These are phyloP conservation scores for Microthyrium microscopicum DNA, from an alignment of 2,329 filamentous ascomycete genomes.

Conservation along the genomic window DNA sequence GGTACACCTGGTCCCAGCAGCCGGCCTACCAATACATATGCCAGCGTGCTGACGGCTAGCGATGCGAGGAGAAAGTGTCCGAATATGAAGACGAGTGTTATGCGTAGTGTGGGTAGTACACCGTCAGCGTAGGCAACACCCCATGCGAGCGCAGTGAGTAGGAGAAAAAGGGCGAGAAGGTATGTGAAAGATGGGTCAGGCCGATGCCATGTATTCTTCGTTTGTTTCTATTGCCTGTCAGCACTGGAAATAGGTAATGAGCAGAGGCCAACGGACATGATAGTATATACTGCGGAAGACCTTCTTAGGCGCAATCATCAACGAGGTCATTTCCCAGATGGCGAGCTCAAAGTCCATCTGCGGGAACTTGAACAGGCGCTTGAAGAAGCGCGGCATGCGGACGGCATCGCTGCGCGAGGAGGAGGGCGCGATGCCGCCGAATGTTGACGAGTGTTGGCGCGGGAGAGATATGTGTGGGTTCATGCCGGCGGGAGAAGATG, in stretches of 20 bases:
- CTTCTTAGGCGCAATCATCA: constrained; percentile 53
- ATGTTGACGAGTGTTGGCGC: constrained; percentile 35
- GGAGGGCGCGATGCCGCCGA: constrained; percentile 33
- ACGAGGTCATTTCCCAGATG: constrained; percentile 54
- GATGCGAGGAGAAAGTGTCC: constrained; percentile 46
- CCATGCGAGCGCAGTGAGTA: constrained; percentile 38
- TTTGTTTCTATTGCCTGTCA: constrained; percentile 30
- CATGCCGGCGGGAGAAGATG: no score
- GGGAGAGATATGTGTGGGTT: constrained; percentile 45
- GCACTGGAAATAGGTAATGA: constrained; percentile 4
- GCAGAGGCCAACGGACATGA: constrained; percentile 32
- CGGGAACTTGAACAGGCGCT: constrained; percentile 53
- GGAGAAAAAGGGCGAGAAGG: constrained; percentile 47
- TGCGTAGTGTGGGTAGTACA: constrained; percentile 25
- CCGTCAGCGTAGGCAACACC: constrained; percentile 37
- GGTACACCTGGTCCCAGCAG: constrained; percentile 42
- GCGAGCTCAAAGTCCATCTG: constrained; percentile 63
- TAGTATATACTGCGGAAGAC: constrained; percentile 57
- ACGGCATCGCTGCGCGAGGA: constrained; percentile 34
- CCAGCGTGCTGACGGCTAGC: constrained; percentile 41
- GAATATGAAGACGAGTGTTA: constrained; percentile 32
- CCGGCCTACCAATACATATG: constrained; percentile 46
- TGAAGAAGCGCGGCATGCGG: constrained; percentile 51
- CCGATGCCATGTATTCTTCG: constrained; percentile 53
- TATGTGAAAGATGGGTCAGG: constrained; percentile 55